These are phyloP conservation scores for Davidsoniella neocaledoniae DNA, from an alignment of 2,329 filamentous ascomycete genomes.

Conservation along the genomic window DNA sequence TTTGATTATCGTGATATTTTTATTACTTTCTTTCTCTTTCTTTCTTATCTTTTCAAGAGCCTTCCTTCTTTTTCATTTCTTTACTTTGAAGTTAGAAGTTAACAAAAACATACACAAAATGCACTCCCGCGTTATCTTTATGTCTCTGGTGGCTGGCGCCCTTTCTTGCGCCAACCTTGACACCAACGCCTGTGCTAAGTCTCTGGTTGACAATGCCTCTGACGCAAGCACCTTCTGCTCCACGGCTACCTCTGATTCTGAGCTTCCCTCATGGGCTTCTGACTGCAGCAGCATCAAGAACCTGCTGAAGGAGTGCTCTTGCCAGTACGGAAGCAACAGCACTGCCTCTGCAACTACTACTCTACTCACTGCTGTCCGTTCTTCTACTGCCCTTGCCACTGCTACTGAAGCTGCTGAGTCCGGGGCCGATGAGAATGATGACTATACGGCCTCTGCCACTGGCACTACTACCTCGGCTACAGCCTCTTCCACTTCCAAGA, in stretches of 20 bases:
- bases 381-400: not conserved
- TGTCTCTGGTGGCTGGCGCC: conserved; percentile 8
- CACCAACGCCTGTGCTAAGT: conserved; percentile 15
- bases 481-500: not conserved
- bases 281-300: conserved; percentile 18
- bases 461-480: not conserved
- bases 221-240: conserved; percentile 14
- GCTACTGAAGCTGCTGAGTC: not conserved
- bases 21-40: not conserved
- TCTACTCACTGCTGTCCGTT: not conserved
- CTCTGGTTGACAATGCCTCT: conserved; percentile 13
- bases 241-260: conserved; percentile 17
- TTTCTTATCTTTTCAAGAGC: not conserved
- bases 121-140: conserved; percentile 8
- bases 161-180: conserved; percentile 8
- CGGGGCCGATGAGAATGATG: not conserved
- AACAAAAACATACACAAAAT: conserved; percentile 4
- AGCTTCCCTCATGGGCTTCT: conserved; percentile 18
- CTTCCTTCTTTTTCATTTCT: not conserved
- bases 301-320: conserved; percentile 21
- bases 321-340: conserved; percentile 15
- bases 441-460: not conserved
- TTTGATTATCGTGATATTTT: not conserved
- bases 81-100: not conserved
- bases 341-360: not conserved